Evolutionary conservation across 2,329 filamentous ascomycete genomes (phyloP).

Genomic region (Didymella pinodella): DNA sequence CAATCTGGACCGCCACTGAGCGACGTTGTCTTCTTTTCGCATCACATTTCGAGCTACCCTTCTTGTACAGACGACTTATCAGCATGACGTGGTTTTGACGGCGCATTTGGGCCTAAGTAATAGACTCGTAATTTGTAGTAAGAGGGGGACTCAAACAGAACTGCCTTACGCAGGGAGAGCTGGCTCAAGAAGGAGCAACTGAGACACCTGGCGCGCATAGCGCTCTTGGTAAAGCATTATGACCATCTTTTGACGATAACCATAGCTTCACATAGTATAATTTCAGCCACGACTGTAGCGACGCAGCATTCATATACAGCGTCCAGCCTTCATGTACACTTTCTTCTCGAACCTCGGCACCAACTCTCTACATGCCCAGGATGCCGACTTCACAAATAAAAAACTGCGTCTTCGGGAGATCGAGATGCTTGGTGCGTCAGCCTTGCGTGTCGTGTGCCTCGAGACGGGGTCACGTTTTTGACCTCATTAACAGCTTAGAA

Average conservation of each 20-base stretch:
- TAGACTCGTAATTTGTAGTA: conserved; percentile 13
- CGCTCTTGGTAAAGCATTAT: not conserved
- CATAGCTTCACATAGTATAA: conserved; percentile 28
- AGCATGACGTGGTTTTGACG: conserved; percentile 6
- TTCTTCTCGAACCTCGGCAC: not conserved
- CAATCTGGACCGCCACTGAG: conserved; percentile 40
- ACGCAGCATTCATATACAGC: not conserved
- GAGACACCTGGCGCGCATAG: not conserved
- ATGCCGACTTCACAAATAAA: not conserved
- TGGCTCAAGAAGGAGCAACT: not conserved
- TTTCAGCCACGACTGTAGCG: conserved; percentile 1
- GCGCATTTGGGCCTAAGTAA: conserved; percentile 6
- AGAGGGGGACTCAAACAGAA: not conserved
- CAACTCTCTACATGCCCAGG: not conserved
- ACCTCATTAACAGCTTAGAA: not conserved
- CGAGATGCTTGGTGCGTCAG: not conserved
- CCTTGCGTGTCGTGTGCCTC: not conserved
- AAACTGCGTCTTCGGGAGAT: not conserved
- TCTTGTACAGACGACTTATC: conserved; percentile 10
- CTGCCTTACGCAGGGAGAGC: not conserved
- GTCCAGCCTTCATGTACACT: not conserved
- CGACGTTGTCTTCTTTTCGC: conserved; percentile 3
- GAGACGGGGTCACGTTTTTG: not conserved
- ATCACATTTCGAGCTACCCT: conserved; percentile 9
- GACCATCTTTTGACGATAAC: conserved; percentile 10